Evolutionary conservation across 176 grass and related monocot genomes (phyloP), one percentile per base, ranked within the genome.

Genomic region (Paspalum notatum): DNA sequence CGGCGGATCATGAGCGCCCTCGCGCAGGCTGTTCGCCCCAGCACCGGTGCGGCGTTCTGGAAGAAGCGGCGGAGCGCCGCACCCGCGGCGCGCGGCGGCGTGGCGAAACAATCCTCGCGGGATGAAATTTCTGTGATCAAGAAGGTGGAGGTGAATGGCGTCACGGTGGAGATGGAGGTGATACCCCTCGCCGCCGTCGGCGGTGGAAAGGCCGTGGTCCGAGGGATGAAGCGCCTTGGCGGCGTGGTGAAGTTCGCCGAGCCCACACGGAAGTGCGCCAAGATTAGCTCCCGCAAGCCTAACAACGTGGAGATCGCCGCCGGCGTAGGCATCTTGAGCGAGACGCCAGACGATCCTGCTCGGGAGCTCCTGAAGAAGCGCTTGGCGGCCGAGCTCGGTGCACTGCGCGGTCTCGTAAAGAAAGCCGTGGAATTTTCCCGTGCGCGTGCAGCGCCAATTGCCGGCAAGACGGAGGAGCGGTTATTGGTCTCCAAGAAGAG

Each of bases 391-490:
- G 83, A 85, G 55, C 74, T 85, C 55, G 46, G 17, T 22, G 21
- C 53, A 11, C 22, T 85, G 16, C 66, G 38, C 18, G 15, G 24
- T 0, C 10, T 85, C 37, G 1, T 79, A 3, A 4, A 32, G 32
- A 79, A 79, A 46, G 80, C 80, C 2, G 45, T 53, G 47, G 12
- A 24, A 3, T 6, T 40, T 8, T 64, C 10, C 32, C 20, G 5
- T 0, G 3, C 32, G 1, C 0, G 18, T 25, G 56, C 8, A 3
- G 17, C 61, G 16, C 6, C 15, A 0, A 7, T 7, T 0, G 12
- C 47, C 10, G 26, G 75, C 26, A 38, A 61, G 40, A 46, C 37
- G 25, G 6, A 43, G 25, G 6, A 43, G 15, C 22, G 21, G 32
- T 32, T 32, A 3, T 32, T 32, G 3, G 3, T 32, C 32, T 32